These are phyloP conservation scores for Ascochyta pisi DNA, from an alignment of 2,329 filamentous ascomycete species.

Conservation along the genomic window DNA sequence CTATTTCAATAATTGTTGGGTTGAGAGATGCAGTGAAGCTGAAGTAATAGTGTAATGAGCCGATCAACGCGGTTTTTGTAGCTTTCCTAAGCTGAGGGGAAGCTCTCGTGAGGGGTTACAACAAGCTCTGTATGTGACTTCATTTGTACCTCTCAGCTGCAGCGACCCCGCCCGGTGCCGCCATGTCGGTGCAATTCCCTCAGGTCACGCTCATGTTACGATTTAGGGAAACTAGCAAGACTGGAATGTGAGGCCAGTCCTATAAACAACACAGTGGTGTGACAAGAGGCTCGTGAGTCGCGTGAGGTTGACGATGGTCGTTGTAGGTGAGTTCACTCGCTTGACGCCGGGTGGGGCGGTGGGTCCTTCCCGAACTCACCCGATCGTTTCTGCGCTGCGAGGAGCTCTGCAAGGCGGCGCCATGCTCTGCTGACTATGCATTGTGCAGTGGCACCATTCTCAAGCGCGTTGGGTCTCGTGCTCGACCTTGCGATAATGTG, in stretches of 20 bases:
- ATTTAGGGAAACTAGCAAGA: background rate
- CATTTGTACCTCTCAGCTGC: constrained; percentile 35
- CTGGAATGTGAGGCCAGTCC: background rate
- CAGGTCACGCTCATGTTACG: constrained; percentile 43
- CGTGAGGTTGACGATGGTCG: constrained; percentile 8
- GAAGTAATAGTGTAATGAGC: background rate
- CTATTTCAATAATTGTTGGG: no score
- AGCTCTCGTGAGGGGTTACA: constrained; percentile 43
- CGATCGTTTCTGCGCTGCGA: constrained; percentile 1
- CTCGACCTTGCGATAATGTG: background rate
- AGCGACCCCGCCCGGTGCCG: constrained; percentile 34
- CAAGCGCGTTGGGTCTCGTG: background rate
- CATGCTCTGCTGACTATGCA: constrained; percentile 9
- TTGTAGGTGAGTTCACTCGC: constrained; percentile 9
- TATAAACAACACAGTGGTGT: constrained; percentile 3
- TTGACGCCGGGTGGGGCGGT: constrained; percentile 10
- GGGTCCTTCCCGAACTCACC: constrained; percentile 9
- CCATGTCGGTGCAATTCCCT: constrained; percentile 22
- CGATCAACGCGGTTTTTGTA: constrained; percentile 7
- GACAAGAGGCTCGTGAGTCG: constrained; percentile 2
- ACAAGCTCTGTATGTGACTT: constrained; percentile 44
- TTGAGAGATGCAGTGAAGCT: background rate
- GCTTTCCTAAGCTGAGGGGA: constrained; percentile 28
- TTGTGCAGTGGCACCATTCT: constrained; percentile 5
- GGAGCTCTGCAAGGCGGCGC: background rate